Evolutionary conservation across 2,329 filamentous ascomycete genomes (phyloP), one percentile per base, ranked within the genome.

Genomic region (Calonectria crousiana): DNA sequence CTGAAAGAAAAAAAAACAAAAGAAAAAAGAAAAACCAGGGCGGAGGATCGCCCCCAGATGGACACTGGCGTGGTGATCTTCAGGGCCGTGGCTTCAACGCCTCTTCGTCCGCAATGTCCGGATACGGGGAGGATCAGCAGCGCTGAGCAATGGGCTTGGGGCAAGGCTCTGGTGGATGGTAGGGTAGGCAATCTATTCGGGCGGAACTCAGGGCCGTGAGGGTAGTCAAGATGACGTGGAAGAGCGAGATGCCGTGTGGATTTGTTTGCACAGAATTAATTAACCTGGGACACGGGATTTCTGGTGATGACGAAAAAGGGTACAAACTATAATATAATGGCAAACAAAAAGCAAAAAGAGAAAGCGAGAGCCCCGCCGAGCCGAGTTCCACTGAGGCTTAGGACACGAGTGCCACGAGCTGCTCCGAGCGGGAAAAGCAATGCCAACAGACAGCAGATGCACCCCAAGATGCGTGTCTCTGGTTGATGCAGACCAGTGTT

Each of bases 401-500:
- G 71, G 49, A 23, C 32, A 20, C 38, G 36, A 41, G 47, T 66
- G n/a, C 30, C 60, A 68, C 60, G 72, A 69, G 62, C 47, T 67
- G 52, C 58, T 32, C 56, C 49, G 60, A 49, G 70, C 73, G 67
- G 66, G 69, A 73, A 76, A 69, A 70, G 68, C 65, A 71, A 71
- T 60, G 69, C 49, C 47, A 68, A 56, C 52, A 69, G 36, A 69
- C 38, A 66, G 34, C 56, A 60, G 68, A 53, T 67, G 73, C 67
- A 71, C 67, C 56, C 36, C 36, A 28, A 41, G 52, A 75, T 71
- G 18, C 62, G 75, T 56, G 38, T 72, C 52, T 74, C 67, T 64
- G 53, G 28, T 58, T 76, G 76, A 62, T 53, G 56, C 67, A 52
- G 64, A 65, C 67, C 74, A 74, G 68, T 72, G 74, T 77, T 77